Evolutionary conservation across 257 asterid genomes (phyloP).

Genomic region (Fraxinus cuspidata): DNA sequence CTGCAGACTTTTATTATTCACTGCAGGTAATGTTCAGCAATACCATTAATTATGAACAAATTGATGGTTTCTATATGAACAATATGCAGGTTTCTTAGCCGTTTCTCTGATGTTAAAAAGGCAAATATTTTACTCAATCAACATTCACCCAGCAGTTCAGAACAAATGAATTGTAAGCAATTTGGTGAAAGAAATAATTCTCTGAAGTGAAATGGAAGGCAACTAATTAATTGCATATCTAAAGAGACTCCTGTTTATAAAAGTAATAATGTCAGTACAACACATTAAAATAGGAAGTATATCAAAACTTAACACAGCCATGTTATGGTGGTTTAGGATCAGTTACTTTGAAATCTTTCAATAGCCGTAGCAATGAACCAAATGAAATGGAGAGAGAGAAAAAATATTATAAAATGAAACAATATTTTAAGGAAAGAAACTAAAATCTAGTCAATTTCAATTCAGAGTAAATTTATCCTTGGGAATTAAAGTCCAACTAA

Average conservation of each 20-base stretch:
- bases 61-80: neutral
- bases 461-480: neutral
- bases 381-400: too few relatives aligned
- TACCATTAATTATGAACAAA: neutral
- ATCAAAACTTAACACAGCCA: neutral
- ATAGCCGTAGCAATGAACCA: too few relatives aligned
- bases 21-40: conserved; percentile 39
- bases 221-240: conserved; percentile 8
- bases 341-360: too few relatives aligned
- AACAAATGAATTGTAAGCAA: conserved; percentile 87
- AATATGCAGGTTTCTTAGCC: neutral
- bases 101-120: neutral
- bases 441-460: neutral
- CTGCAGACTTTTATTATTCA: conserved; percentile 57
- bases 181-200: conserved; percentile 78
- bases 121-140: conserved; percentile 32
- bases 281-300: neutral
- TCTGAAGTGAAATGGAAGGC: conserved; percentile 22
- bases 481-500: neutral
- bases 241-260: neutral
- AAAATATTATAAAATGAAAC: too few relatives aligned
- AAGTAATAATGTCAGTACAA: neutral
- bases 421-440: too few relatives aligned
- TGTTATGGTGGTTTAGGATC: neutral
- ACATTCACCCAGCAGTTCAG: conserved; percentile 88